phyloP scores from a whole-genome alignment of 1,139 yeast species.

The Scheffersomyces quercinus region DNA sequence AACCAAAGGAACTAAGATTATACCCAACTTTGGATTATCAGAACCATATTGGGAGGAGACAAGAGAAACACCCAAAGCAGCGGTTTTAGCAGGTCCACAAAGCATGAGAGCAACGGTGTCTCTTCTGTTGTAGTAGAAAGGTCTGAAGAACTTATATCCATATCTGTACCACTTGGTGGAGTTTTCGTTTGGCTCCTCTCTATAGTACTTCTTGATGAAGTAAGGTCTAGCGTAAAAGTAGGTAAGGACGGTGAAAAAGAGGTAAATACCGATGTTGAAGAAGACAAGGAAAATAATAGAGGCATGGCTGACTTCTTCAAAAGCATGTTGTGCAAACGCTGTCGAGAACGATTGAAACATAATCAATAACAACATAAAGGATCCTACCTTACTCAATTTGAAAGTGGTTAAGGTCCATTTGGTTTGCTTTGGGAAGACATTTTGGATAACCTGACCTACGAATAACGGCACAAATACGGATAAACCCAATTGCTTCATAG shows the following conservation, averaged over 20 bases:
- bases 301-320: constrained; percentile 65
- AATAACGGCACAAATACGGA: constrained; percentile 81
- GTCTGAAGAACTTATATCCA: constrained; percentile 47
- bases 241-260: constrained; percentile 69
- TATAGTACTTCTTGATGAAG: constrained; percentile 46
- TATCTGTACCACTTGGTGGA: constrained; percentile 43
- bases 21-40: constrained; percentile 61
- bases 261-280: constrained; percentile 75
- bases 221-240: constrained; percentile 62
- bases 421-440: constrained; percentile 62
- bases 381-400: constrained; percentile 68
- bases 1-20: constrained; percentile 75
- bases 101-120: constrained; percentile 81
- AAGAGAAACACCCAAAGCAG: constrained; percentile 85
- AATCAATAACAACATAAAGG: constrained; percentile 72
- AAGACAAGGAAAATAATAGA: constrained; percentile 76
- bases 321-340: constrained; percentile 81
- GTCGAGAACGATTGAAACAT: constrained; percentile 88
- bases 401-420: constrained; percentile 61
- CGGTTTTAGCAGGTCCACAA: constrained; percentile 93
- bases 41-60: constrained; percentile 79
- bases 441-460: constrained; percentile 84
- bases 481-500: constrained; percentile 83
- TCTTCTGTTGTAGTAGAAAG: constrained; percentile 66
- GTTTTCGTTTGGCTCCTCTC: constrained; percentile 44